These are phyloP conservation scores for Comarum palustre DNA, from an alignment of 306 rosid species.

Conservation along the genomic window DNA sequence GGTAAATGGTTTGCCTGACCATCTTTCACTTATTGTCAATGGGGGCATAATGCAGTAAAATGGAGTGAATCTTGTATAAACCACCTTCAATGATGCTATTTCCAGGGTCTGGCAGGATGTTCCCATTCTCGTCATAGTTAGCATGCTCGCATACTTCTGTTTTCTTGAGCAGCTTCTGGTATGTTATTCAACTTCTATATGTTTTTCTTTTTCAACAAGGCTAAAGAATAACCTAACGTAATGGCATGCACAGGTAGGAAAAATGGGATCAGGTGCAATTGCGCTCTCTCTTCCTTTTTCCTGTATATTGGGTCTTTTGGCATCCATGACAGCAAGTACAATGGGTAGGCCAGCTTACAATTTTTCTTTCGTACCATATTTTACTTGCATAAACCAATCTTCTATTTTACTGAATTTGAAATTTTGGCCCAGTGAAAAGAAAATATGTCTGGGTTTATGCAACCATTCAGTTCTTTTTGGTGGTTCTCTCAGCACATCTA, in stretches of 20 bases:
- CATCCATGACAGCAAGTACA: constrained; percentile 73
- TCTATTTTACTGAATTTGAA: constrained; percentile 15
- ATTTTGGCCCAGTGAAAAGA: constrained; percentile 51
- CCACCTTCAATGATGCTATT: constrained; percentile 22
- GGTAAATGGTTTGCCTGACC: background rate
- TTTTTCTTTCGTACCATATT: background rate
- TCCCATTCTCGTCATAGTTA: constrained; percentile 41
- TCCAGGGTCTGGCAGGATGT: constrained; percentile 56
- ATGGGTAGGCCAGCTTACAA: constrained; percentile 52
- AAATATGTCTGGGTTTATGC: constrained; percentile 74
- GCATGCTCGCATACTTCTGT: constrained; percentile 52
- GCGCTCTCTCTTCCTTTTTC: constrained; percentile 81
- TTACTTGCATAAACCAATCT: constrained; percentile 8
- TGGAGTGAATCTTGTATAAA: constrained; percentile 2
- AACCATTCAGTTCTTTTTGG: constrained; percentile 50
- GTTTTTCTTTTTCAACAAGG: background rate
- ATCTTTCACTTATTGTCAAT: background rate
- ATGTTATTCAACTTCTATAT: constrained; percentile 16
- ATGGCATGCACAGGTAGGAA: constrained; percentile 50
- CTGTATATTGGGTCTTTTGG: constrained; percentile 73
- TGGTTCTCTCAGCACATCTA: constrained; percentile 54
- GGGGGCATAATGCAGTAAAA: background rate
- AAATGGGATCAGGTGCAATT: constrained; percentile 61
- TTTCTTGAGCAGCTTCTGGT: constrained; percentile 54
- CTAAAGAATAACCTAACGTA: constrained; percentile 15